phyloP scores from a whole-genome alignment of 192 early-diverging fungal genomes.

The Diversispora epigaea region DNA sequence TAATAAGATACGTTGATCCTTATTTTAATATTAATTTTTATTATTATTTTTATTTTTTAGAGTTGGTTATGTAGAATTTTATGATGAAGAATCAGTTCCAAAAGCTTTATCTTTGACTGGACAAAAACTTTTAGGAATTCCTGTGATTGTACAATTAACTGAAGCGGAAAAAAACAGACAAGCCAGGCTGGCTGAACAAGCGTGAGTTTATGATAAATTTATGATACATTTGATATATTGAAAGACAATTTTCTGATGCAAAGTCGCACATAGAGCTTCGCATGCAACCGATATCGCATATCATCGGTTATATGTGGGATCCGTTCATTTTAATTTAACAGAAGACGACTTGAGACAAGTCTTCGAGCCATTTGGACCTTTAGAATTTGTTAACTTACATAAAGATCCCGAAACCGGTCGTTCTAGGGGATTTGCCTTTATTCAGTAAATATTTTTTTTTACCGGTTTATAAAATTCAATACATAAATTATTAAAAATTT shows the following conservation, averaged over 20 bases:
- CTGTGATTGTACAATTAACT: constrained; percentile 88
- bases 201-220: constrained; percentile 48
- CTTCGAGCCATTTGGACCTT: constrained; percentile 81
- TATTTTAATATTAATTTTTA: background rate
- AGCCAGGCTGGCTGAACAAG: constrained; percentile 56
- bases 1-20: background rate
- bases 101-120: constrained; percentile 84
- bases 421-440: constrained; percentile 78
- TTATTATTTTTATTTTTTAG: constrained; percentile 44
- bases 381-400: constrained; percentile 83
- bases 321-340: constrained; percentile 63
- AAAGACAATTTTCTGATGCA: constrained; percentile 31
- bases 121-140: constrained; percentile 86
- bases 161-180: constrained; percentile 93
- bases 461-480: background rate
- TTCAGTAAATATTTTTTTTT: constrained; percentile 56
- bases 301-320: constrained; percentile 62
- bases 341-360: constrained; percentile 74
- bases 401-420: constrained; percentile 69
- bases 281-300: constrained; percentile 49
- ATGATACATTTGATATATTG: constrained; percentile 36
- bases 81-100: constrained; percentile 77
- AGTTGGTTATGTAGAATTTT: constrained; percentile 96
- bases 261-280: constrained; percentile 28
- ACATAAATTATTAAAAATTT: background rate